Evolutionary conservation across 208 protist genomes (phyloP).

Genomic region (Acanthamoeba sp.): DNA sequence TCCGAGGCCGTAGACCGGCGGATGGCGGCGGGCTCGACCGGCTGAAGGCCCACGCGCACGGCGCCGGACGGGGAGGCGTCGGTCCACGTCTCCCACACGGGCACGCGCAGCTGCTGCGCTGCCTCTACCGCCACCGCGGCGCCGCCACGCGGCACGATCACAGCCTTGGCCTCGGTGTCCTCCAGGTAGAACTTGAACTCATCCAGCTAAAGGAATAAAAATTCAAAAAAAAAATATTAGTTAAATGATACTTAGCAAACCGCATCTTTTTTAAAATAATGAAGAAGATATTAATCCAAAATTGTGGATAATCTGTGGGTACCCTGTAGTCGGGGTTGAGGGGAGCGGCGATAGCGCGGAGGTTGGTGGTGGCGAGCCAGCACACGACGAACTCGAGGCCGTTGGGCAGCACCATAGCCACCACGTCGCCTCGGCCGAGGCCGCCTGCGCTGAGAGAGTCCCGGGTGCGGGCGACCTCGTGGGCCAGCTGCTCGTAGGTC

Average conservation of each 20-base stretch:
- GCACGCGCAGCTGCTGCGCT: constrained; percentile 51
- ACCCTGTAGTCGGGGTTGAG: constrained; percentile 80
- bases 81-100: constrained; percentile 2
- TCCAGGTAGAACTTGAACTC: constrained; percentile 84
- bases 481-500: neutral
- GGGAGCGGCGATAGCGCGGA: constrained; percentile 79
- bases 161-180: constrained; percentile 77
- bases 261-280: neutral
- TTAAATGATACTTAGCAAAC: neutral
- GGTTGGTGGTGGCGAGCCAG: constrained; percentile 74
- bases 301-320: neutral
- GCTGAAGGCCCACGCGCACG: constrained; percentile 4
- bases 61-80: neutral
- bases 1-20: neutral
- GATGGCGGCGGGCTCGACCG: neutral
- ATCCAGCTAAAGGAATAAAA: constrained; percentile 9
- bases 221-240: neutral
- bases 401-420: constrained; percentile 79
- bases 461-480: neutral
- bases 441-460: neutral
- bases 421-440: neutral
- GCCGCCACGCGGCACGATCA: constrained; percentile 76
- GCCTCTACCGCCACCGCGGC: constrained; percentile 3
- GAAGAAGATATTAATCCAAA: neutral
- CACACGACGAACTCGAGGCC: constrained; percentile 72